Evolutionary conservation across 228 moss, liverwort and hornwort genomes (phyloP).

Genomic region (Sphagnum magellanicum): DNA sequence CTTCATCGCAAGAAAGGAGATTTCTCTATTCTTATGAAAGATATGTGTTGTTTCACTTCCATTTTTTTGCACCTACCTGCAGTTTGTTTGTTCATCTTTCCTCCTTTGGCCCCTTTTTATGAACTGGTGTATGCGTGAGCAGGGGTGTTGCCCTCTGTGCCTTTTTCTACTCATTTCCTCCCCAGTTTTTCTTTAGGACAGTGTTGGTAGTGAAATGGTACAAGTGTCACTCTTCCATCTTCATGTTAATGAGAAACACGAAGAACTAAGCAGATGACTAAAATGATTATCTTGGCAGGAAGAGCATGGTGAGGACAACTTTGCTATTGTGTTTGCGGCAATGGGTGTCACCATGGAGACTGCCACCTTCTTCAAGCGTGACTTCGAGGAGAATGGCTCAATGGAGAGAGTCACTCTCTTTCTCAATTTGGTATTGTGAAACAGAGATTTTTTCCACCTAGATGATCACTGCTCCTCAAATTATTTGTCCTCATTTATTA

Average conservation of each 20-base stretch:
- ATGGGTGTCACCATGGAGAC: conserved; percentile 99
- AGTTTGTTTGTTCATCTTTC: no score
- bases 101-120: no score
- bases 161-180: no score
- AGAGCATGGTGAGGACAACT: conserved; percentile 69
- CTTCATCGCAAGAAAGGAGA: no score
- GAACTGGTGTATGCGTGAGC: no score
- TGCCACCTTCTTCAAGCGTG: conserved; percentile 90
- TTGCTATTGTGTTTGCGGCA: conserved; percentile 93
- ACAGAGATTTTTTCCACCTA: not conserved
- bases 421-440: conserved; percentile 65
- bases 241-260: not conserved
- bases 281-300: conserved; percentile 15
- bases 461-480: not conserved
- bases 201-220: not conserved
- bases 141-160: no score
- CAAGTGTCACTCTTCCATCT: not conserved
- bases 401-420: conserved; percentile 97
- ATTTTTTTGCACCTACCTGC: no score
- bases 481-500: not conserved
- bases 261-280: not conserved
- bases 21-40: no score
- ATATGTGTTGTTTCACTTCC: no score
- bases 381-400: conserved; percentile 94
- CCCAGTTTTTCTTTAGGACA: no score